Conservation (phyloP, 495 filamentous ascomycete species). For the Astrothelium subdiscretum region DNA sequence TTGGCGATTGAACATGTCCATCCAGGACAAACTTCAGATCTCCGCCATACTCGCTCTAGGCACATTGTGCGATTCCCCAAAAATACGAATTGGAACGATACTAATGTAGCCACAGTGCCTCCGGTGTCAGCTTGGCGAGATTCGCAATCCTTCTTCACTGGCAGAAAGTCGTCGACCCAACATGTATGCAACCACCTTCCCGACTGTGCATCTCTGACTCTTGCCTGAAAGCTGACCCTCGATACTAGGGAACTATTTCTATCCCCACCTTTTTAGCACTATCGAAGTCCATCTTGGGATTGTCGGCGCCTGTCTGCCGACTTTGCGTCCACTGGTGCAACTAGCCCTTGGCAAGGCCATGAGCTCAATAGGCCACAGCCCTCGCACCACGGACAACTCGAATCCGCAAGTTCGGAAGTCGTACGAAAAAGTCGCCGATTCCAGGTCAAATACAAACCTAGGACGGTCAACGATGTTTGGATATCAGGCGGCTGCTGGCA, state of each 20-base stretch:
- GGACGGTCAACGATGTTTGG: not conserved
- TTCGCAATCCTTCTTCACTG: not conserved
- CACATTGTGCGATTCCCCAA: not conserved
- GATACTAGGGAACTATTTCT: not conserved
- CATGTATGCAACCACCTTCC: not conserved
- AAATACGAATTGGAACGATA: not conserved
- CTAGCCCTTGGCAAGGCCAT: not conserved
- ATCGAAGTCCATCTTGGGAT: not conserved
- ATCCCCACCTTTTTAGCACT: not conserved
- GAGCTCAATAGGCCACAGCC: not conserved
- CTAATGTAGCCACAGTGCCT: not conserved
- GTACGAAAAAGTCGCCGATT: not conserved
- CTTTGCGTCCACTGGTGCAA: not conserved
- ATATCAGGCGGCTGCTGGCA: not conserved
- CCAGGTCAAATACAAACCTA: not conserved
- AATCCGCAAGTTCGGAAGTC: not conserved
- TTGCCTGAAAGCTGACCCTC: not conserved
- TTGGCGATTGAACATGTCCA: not conserved
- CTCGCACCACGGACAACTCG: not conserved
- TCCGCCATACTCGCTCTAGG: not conserved
- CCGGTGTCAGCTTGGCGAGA: not conserved
- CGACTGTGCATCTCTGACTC: not conserved
- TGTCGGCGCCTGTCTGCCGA: not conserved
- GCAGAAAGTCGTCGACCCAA: not conserved
- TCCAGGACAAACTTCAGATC: not conserved